Base-by-base conservation (phyloP, 1,284 basidiomycete genomes). In the Tetrapyrgos nigripes region DNA sequence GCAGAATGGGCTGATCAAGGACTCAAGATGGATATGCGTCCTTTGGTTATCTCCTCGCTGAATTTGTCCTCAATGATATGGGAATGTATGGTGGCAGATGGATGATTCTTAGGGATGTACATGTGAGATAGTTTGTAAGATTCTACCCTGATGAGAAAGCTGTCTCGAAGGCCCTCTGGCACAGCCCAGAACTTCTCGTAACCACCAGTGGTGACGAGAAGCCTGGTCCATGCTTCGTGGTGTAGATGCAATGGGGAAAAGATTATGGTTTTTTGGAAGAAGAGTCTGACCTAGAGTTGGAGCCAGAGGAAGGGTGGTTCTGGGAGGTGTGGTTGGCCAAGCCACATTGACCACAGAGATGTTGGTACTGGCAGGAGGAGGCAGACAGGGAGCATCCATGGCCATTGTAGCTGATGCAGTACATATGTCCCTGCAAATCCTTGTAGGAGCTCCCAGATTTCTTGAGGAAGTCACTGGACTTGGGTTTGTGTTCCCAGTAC, bases 11-110 rank as follows among this genome's bases (percentile, higher is more conserved):
- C 61, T 58, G 23, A 62, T 44, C 21, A 57, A 14, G 3, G 23
- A 10, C 37, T 60, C 45, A 14, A 59, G 29, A 2, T 23, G 3
- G 58, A 62, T 24, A 62, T 6, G 2, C 61, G 33, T 14, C 61
- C 58, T 6, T 54, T 26, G 6, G n/a, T 8, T 8, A 62, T 57
- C 40, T 62, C 61, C 27, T n/a, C n/a, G n/a, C n/a, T n/a, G n/a
- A n/a, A n/a, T n/a, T n/a, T n/a, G n/a, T n/a, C n/a, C n/a, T n/a
- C 19, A 17, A 62, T 47, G 14, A 60, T 28, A 1, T 46, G 44
- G 10, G 44, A 24, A 14, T 62, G 35, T 13, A 9, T 23, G n/a
- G 40, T 33, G 8, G 55, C n/a, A 4, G n/a, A 13, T 37, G 47
- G 55, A 40, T 60, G 58, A 47, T 62, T 62, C 0, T 9, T 27